Evolutionary conservation across 2,329 filamentous ascomycete species (phyloP).

Genomic region (Thielaviopsis musarum): DNA sequence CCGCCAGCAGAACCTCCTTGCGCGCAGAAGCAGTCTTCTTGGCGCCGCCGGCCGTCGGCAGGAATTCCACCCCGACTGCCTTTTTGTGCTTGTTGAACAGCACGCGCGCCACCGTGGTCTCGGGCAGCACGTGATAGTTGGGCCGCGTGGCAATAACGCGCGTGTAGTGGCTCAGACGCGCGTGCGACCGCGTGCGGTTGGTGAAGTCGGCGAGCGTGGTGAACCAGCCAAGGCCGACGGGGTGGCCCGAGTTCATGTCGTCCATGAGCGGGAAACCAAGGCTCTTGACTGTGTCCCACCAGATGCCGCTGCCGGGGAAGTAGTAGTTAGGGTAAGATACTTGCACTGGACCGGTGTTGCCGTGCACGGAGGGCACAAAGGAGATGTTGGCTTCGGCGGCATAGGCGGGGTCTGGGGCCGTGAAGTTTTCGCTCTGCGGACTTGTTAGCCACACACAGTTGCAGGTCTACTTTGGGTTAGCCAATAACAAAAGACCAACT

Average conservation of each 20-base stretch:
- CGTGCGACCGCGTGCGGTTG: conserved; percentile 18
- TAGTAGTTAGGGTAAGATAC: conserved; percentile 23
- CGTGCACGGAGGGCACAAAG: conserved; percentile 33
- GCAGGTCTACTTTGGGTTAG: no score
- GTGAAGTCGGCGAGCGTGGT: conserved; percentile 18
- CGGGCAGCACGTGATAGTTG: conserved; percentile 41
- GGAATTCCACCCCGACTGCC: conserved; percentile 43
- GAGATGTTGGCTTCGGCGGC: conserved; percentile 12
- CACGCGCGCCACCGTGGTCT: conserved; percentile 38
- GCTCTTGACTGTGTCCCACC: conserved; percentile 33
- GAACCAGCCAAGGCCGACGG: conserved; percentile 17
- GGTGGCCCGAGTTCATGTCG: conserved; percentile 16
- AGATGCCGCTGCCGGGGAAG: conserved; percentile 21
- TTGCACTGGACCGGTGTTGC: conserved; percentile 36
- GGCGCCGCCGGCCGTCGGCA: conserved; percentile 20
- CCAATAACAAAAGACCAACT: background rate
- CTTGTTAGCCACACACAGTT: background rate
- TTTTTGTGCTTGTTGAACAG: conserved; percentile 32
- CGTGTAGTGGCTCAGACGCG: conserved; percentile 17
- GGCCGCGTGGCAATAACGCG: conserved; percentile 24
- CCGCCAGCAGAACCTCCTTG: conserved; percentile 26
- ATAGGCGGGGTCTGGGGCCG: conserved; percentile 7
- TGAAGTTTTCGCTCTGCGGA: conserved; percentile 13
- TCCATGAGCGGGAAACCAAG: conserved; percentile 36
- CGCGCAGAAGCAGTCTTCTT: conserved; percentile 7